These are phyloP conservation scores for Pestalotiopsis sp. DNA, from an alignment of 2,329 filamentous ascomycete genomes.

Conservation along the genomic window DNA sequence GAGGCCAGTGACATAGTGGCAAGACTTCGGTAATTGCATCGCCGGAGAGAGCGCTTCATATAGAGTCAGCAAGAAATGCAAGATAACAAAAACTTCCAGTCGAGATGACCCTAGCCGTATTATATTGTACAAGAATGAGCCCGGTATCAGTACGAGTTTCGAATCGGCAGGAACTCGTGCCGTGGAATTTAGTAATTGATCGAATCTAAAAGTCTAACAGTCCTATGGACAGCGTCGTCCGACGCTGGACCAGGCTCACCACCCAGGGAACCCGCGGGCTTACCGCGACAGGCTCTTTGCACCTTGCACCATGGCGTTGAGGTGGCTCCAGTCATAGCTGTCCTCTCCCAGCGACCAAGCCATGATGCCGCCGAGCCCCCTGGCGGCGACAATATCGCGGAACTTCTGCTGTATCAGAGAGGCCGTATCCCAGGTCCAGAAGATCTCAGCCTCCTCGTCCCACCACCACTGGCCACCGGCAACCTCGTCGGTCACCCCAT, in stretches of 20 bases:
- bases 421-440: conserved; percentile 76
- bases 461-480: conserved; percentile 71
- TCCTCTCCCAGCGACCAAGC: conserved; percentile 78
- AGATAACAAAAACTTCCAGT: no score
- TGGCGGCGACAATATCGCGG: conserved; percentile 55
- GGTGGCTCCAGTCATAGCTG: conserved; percentile 42
- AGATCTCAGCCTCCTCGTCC: conserved; percentile 60
- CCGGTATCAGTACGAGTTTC: neutral
- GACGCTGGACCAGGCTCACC: neutral
- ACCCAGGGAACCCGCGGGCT: no score
- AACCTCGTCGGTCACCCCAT: conserved; percentile 58
- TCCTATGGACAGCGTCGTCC: neutral
- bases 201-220: neutral
- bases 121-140: neutral
- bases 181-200: no score
- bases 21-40: neutral
- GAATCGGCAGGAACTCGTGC: neutral
- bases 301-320: conserved; percentile 24
- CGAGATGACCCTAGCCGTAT: no score
- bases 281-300: neutral
- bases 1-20: conserved; percentile 31
- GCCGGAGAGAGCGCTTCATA: neutral
- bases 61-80: no score
- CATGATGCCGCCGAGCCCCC: conserved; percentile 70
- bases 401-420: conserved; percentile 65